These are phyloP conservation scores for Nakazawaea ernobii DNA, from an alignment of 805 yeast species.

Conservation along the genomic window DNA sequence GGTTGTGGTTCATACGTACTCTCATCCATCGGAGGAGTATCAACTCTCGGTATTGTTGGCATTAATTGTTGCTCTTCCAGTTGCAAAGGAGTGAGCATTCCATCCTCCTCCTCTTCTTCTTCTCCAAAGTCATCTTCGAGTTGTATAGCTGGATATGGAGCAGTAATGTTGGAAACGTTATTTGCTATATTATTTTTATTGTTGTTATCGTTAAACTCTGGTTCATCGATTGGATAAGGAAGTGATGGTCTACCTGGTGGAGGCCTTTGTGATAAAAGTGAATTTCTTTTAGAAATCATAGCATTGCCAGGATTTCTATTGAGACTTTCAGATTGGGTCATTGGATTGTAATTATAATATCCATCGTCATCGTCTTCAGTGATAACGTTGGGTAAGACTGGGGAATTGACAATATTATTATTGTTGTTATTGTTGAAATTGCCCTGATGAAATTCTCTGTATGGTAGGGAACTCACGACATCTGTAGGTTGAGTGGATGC, in stretches of 20 bases:
- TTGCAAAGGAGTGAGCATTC: too few relatives aligned
- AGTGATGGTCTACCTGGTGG: constrained; percentile 2
- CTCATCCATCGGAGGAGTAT: constrained; percentile 8
- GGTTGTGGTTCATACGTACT: constrained; percentile 2
- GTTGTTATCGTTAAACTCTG: background rate
- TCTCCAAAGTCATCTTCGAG: background rate
- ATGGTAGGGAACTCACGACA: background rate
- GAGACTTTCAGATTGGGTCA: background rate
- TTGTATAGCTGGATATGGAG: too few relatives aligned
- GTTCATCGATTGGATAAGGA: constrained; percentile 7
- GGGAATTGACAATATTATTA: background rate
- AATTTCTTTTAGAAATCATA: background rate
- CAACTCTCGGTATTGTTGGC: constrained; percentile 10
- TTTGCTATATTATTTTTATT: background rate
- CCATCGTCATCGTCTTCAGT: constrained; percentile 6
- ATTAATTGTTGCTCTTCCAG: background rate
- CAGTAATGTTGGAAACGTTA: too few relatives aligned
- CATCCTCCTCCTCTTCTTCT: background rate
- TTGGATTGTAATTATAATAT: constrained; percentile 9
- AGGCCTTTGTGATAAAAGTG: background rate
- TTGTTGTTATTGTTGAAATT: background rate
- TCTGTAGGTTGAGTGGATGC: constrained; percentile 4
- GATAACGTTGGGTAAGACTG: background rate
- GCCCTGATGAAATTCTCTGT: constrained; percentile 2
- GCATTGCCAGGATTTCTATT: background rate